Percentiles rank a stretch among this genome's conserved stretches.
These are phyloP conservation scores for Pseudocercospora vitis DNA, from an alignment of 2,329 filamentous ascomycete genomes.

Conservation along the genomic window DNA sequence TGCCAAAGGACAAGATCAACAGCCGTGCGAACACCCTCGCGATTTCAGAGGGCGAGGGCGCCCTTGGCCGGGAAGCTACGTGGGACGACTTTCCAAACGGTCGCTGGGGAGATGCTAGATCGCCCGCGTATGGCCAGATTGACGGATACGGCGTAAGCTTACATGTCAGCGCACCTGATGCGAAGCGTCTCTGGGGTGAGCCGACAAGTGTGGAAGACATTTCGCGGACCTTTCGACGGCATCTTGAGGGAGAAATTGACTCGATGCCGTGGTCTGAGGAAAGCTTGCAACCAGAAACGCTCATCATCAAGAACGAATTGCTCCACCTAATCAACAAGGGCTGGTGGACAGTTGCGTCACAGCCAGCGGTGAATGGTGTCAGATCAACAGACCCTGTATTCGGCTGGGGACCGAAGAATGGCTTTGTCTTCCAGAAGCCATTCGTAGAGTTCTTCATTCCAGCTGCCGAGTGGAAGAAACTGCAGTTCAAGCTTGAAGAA, in stretches of 20 bases:
- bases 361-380: constrained; percentile 87
- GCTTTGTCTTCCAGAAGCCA: constrained; percentile 96
- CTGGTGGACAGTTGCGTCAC: constrained; percentile 96
- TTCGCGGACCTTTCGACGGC: constrained; percentile 73
- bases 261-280: constrained; percentile 95
- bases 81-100: constrained; percentile 99
- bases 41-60: constrained; percentile 90
- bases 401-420: constrained; percentile 89
- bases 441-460: constrained; percentile 97
- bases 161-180: constrained; percentile 83
- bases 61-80: constrained; percentile 87
- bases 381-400: constrained; percentile 75
- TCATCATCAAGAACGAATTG: constrained; percentile 74
- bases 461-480: constrained; percentile 64
- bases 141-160: constrained; percentile 97
- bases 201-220: constrained; percentile 72
- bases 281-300: constrained; percentile 78
- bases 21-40: constrained; percentile 77
- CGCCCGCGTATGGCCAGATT: constrained; percentile 92
- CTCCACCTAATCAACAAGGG: constrained; percentile 75
- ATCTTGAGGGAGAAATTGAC: constrained; percentile 74
- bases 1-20: constrained; percentile 71
- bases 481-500: constrained; percentile 66
- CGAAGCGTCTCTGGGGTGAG: constrained; percentile 80
- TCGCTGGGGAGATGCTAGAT: constrained; percentile 88